These are phyloP conservation scores for Priceomyces carsonii DNA, from an alignment of 805 yeast genomes.

Conservation along the genomic window DNA sequence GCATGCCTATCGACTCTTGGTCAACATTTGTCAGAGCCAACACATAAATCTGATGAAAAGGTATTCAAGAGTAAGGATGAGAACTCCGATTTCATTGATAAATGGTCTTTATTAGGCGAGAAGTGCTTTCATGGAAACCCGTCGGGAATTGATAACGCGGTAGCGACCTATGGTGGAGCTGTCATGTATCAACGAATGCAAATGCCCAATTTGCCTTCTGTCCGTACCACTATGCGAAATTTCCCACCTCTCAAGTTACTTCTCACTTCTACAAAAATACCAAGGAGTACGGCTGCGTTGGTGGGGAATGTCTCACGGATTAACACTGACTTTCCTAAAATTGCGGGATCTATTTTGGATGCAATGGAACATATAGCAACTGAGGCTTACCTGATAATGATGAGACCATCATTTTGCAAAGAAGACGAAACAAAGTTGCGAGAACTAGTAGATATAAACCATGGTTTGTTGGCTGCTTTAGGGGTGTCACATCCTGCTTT, in stretches of 20 bases:
- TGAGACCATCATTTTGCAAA: conserved; percentile 49
- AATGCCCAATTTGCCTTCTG: conserved; percentile 53
- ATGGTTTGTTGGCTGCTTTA: conserved; percentile 78
- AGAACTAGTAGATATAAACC: conserved; percentile 76
- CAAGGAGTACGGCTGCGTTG: conserved; percentile 81
- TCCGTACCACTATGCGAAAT: conserved; percentile 65
- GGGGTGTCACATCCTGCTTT: conserved; percentile 95
- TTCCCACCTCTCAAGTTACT: conserved; percentile 75
- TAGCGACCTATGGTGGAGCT: conserved; percentile 95
- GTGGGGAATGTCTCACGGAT: conserved; percentile 74
- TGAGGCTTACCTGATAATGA: conserved; percentile 69
- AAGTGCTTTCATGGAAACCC: conserved; percentile 96
- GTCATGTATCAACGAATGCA: conserved; percentile 77
- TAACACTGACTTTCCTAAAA: conserved; percentile 51
- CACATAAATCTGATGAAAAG: conserved; percentile 32
- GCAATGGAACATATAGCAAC: conserved; percentile 75
- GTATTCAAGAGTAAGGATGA: conserved; percentile 27
- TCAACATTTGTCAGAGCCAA: conserved; percentile 48
- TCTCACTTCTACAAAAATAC: conserved; percentile 82
- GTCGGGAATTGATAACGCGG: conserved; percentile 94
- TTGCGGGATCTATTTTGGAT: conserved; percentile 60
- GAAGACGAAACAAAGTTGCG: conserved; percentile 41
- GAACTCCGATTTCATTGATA: conserved; percentile 65
- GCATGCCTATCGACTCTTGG: conserved; percentile 69
- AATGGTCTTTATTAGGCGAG: conserved; percentile 92